phyloP scores from a whole-genome alignment of 2,329 filamentous ascomycete genomes.

The Sphaerulina musiva region DNA sequence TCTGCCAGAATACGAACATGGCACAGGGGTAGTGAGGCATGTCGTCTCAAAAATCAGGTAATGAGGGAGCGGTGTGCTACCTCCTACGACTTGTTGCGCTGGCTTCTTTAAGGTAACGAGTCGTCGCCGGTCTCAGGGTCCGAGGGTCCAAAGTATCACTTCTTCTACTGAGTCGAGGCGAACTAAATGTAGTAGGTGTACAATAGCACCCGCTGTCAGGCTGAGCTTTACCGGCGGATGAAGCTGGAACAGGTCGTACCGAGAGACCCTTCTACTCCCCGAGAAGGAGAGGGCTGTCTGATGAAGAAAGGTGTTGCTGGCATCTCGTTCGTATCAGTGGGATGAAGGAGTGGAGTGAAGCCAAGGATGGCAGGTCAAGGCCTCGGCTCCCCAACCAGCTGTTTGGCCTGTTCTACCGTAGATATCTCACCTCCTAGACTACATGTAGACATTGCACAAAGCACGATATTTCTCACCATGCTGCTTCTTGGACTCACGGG shows the following conservation, averaged over 20 bases:
- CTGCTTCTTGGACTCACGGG: slow-evolving; percentile 92
- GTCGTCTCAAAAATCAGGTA: background rate
- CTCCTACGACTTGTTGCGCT: background rate
- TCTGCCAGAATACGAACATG: too few relatives aligned
- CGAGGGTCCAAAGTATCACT: background rate
- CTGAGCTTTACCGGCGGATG: too few relatives aligned
- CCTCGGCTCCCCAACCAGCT: too few relatives aligned
- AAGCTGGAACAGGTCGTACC: too few relatives aligned
- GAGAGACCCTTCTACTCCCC: too few relatives aligned
- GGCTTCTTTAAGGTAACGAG: too few relatives aligned
- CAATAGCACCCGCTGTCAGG: background rate
- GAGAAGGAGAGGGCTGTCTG: too few relatives aligned
- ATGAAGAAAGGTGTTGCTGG: too few relatives aligned
- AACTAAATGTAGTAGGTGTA: background rate
- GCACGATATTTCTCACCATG: slow-evolving; percentile 52
- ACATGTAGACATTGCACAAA: background rate
- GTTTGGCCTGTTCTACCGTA: background rate
- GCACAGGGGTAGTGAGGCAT: background rate
- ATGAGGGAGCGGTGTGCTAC: background rate
- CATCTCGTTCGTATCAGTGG: background rate
- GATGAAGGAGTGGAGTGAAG: background rate
- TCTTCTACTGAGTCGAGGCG: background rate
- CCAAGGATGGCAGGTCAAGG: background rate
- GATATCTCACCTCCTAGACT: background rate
- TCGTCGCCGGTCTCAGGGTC: too few relatives aligned